phyloP scores from a whole-genome alignment of 441 rosid genomes.

The Melastoma candidum region DNA sequence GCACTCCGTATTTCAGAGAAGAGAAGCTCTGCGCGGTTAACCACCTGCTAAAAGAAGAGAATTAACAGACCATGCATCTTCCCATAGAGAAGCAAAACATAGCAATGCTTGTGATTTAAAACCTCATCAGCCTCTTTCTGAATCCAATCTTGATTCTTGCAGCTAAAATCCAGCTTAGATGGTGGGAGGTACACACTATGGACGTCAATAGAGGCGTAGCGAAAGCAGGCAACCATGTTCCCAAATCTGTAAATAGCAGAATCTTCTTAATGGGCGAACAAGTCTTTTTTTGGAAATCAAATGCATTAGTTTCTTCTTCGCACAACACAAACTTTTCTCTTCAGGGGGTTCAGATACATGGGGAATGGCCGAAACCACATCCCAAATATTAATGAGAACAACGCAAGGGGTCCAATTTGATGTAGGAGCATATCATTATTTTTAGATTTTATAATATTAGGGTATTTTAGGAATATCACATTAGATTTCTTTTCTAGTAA shows the following conservation, averaged over 20 bases:
- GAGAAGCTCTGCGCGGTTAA: slow-evolving; percentile 61
- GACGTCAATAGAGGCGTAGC: slow-evolving; percentile 88
- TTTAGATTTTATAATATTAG: too few relatives aligned
- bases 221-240: slow-evolving; percentile 95
- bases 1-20: slow-evolving; percentile 73
- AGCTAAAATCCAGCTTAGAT: slow-evolving; percentile 61
- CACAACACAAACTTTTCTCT: neutral
- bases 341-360: too few relatives aligned
- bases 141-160: slow-evolving; percentile 72
- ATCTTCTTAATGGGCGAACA: too few relatives aligned
- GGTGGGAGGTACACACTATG: slow-evolving; percentile 91
- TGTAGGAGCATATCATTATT: too few relatives aligned
- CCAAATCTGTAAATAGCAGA: slow-evolving; percentile 58
- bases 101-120: slow-evolving; percentile 7
- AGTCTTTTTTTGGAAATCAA: too few relatives aligned
- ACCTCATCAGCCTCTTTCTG: slow-evolving; percentile 79
- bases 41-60: slow-evolving; percentile 43
- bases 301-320: neutral
- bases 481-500: too few relatives aligned
- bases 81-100: slow-evolving; percentile 11
- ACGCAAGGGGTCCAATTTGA: too few relatives aligned
- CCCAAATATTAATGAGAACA: too few relatives aligned
- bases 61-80: slow-evolving; percentile 11
- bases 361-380: too few relatives aligned
- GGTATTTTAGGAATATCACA: too few relatives aligned